Evolutionary conservation across 2,329 filamentous ascomycete species (phyloP).

Genomic region (Alternaria tenuissima): DNA sequence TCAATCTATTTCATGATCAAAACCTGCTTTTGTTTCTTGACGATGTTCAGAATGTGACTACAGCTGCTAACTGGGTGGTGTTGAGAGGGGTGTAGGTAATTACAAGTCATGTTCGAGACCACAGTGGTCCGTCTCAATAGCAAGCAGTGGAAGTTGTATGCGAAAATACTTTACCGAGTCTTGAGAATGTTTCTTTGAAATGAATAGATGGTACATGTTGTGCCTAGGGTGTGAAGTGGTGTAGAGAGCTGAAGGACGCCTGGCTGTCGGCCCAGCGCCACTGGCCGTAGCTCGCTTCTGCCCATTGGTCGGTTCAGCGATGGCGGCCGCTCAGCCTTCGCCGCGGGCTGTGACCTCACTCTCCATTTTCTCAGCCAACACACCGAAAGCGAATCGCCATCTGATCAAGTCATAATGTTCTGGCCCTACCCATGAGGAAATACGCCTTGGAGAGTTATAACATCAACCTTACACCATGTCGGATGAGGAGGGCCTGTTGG

Average conservation of each 20-base stretch:
- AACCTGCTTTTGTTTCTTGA: not conserved
- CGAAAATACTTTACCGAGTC: not conserved
- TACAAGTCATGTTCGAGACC: not conserved
- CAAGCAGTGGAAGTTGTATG: not conserved
- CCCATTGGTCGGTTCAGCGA: conserved; percentile 12
- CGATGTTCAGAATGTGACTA: not conserved
- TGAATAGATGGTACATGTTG: not conserved
- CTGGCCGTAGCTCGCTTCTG: conserved; percentile 5
- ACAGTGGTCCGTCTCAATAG: not conserved
- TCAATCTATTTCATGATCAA: not conserved
- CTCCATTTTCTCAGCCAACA: conserved; percentile 5
- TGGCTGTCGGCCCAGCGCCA: conserved; percentile 3
- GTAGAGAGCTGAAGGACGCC: not conserved
- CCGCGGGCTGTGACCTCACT: conserved; percentile 20
- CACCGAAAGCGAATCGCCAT: conserved; percentile 23
- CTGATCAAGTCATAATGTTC: conserved; percentile 51
- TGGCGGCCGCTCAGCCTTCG: conserved; percentile 7
- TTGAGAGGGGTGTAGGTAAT: not conserved
- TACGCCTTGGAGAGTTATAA: conserved; percentile 20
- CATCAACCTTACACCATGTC: conserved; percentile 27
- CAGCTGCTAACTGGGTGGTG: not conserved
- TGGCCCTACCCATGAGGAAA: conserved; percentile 60
- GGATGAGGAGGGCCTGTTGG: conserved; percentile 52
- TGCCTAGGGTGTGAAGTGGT: not conserved
- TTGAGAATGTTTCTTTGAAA: rapidly evolving